Evolutionary conservation across 805 yeast genomes (phyloP).

Genomic region (Suhomyces sp.): DNA sequence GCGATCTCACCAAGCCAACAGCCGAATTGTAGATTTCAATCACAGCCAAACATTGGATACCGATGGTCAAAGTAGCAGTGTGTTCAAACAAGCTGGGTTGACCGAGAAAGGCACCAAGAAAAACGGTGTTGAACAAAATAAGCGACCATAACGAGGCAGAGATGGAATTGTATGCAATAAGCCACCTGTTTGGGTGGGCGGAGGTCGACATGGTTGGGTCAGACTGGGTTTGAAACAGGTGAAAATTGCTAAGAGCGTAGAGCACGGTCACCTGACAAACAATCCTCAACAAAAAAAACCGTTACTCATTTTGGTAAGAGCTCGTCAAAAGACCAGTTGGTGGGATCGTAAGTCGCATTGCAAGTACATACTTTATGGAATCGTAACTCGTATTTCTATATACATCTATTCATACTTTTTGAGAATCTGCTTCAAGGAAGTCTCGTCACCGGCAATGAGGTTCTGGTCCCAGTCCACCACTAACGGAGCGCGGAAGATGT

Average conservation of each 20-base stretch:
- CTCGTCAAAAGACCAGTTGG: too few relatives aligned
- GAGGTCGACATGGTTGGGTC: conserved; percentile 2
- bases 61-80: conserved; percentile 56
- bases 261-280: too few relatives aligned
- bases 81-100: conserved; percentile 64
- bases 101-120: conserved; percentile 41
- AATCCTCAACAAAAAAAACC: too few relatives aligned
- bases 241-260: too few relatives aligned
- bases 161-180: conserved; percentile 41
- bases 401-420: conserved; percentile 21
- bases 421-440: conserved; percentile 27
- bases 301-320: too few relatives aligned
- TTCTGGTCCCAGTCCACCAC: conserved; percentile 48
- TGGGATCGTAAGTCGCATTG: too few relatives aligned
- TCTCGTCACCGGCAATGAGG: conserved; percentile 37
- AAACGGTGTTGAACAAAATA: conserved; percentile 38
- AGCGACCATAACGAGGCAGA: conserved; percentile 43
- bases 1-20: conserved; percentile 80
- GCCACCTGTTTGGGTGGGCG: conserved; percentile 32
- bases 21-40: conserved; percentile 78
- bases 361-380: too few relatives aligned
- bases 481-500: conserved; percentile 40
- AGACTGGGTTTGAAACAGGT: too few relatives aligned
- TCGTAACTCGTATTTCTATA: background rate
- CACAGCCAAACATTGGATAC: conserved; percentile 75